Conservation (phyloP, 208 protist species). For the Giardia muris region DNA sequence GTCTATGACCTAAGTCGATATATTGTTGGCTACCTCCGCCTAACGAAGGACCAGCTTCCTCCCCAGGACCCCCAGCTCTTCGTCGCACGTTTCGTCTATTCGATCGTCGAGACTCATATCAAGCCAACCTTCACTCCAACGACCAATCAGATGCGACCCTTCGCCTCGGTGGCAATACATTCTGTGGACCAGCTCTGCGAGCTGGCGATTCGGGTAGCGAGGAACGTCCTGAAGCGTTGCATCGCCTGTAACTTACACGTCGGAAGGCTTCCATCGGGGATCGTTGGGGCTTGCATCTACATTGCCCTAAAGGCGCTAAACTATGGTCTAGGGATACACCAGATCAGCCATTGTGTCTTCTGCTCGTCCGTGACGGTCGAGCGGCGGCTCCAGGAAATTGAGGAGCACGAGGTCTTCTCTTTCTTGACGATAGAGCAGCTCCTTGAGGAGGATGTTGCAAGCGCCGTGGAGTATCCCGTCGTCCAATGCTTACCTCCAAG, state of each 20-base stretch:
- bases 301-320: neutral
- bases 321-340: neutral
- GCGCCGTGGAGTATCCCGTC: neutral
- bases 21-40: neutral
- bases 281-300: neutral
- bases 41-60: neutral
- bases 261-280: neutral
- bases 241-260: neutral
- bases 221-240: neutral
- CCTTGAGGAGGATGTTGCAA: neutral
- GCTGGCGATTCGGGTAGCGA: neutral
- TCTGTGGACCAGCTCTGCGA: neutral
- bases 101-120: neutral
- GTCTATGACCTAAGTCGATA: neutral
- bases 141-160: neutral
- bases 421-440: neutral
- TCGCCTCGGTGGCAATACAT: neutral
- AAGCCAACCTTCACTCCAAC: neutral
- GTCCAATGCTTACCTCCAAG: neutral
- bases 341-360: neutral
- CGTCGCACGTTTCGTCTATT: neutral
- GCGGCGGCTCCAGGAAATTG: neutral
- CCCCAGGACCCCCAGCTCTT: neutral
- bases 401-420: neutral
- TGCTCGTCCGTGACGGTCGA: neutral